Base-by-base conservation (phyloP, 371 early-diverging fungal species). In the Actinomortierella ambigua region DNA sequence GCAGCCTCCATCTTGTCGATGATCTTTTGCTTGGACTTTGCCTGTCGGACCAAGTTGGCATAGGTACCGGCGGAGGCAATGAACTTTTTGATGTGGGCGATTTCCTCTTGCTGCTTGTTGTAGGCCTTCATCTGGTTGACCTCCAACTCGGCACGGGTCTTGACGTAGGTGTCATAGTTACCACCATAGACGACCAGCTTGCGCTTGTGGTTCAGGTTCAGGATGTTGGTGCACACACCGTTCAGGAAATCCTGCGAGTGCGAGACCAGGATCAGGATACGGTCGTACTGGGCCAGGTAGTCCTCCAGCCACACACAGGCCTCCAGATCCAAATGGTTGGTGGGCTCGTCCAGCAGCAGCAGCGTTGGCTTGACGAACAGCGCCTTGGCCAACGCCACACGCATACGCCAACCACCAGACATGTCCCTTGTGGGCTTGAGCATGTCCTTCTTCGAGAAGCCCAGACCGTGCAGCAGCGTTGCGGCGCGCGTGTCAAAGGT, bases 321-420 rank as follows among this genome's bases (percentile, higher is more conserved):
- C 70, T 95, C 97, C 68, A 97, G 82, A 85, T 98, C 98, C 83
- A 98, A 86, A 78, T 97, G 97, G 85, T 99, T 99, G 40, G 97
- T 88, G 50, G 98, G 98, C 77, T 99, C 97, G 84, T 99, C 99
- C 65, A 99, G 83, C 59, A 99, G 82, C 73, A 99, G 81, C 11
- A 99, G 81, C 6, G 98, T 98, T 17, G 99, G 99, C 76, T 89
- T 88, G 65, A 94, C 90, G 82, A 97, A 98, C 76, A 99, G 84
- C 47, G 99, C 99, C 76, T 94, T 91, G 49, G 99, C 98, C 34
- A 99, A 85, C 8, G 98, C 93, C 41, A 98, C 98, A 73, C 99
- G 88, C 98, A 98, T 98, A 67, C 98, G 90, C 99, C 99, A 99
- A 70, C 99, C 99, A 88, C 99, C 99, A 77, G 98, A 98, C 82